phyloP scores from a whole-genome alignment of 176 grass and related monocot genomes.

The Ensete ventricosum region DNA sequence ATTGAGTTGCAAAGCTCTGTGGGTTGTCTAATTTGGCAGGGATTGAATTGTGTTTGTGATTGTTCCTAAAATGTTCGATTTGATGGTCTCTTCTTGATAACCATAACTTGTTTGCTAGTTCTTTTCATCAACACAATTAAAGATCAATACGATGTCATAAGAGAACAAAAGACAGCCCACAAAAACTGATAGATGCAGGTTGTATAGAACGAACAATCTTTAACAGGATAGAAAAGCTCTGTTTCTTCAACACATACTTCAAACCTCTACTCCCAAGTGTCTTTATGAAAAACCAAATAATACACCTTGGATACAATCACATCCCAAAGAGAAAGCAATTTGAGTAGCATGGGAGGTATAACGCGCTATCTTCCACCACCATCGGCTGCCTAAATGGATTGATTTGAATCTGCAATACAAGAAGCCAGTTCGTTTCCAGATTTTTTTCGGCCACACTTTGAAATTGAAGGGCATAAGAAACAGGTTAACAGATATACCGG shows the following conservation, averaged over 20 bases:
- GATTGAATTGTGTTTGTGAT: not conserved
- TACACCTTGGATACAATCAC: conserved; percentile 3
- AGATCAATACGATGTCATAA: no score
- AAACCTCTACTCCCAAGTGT: no score
- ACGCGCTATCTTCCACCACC: conserved; percentile 45
- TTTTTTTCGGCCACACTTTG: not conserved
- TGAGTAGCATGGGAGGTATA: conserved; percentile 80
- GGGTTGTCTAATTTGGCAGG: not conserved
- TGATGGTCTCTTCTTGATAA: no score
- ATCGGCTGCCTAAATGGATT: conserved; percentile 96
- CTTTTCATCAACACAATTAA: no score
- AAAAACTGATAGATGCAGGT: no score
- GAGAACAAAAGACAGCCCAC: no score
- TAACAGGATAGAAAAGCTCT: no score
- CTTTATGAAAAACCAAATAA: not conserved
- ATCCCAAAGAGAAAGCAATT: conserved; percentile 89
- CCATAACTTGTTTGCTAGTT: no score
- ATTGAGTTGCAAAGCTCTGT: not conserved
- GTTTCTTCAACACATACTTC: no score
- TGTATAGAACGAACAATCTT: no score
- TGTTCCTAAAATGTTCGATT: not conserved
- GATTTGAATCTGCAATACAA: conserved; percentile 53
- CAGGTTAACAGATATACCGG: conserved; percentile 45
- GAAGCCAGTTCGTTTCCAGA: not conserved
- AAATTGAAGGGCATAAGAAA: not conserved